Conservation (phyloP, 495 filamentous ascomycete species). For the Trichoderma erinaceum region DNA sequence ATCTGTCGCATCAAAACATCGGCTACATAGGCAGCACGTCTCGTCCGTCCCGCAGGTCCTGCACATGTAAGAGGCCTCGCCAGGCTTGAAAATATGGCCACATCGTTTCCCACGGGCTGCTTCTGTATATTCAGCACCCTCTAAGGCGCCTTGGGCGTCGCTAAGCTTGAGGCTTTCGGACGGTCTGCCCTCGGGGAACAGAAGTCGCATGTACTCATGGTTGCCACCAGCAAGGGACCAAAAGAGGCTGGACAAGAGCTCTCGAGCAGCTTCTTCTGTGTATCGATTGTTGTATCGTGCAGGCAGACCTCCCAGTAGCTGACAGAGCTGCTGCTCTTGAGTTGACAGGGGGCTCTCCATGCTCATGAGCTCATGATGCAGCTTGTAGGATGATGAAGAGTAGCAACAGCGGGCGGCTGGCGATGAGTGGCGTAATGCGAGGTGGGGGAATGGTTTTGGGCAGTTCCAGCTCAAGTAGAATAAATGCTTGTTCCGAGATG, state of each 20-base stretch:
- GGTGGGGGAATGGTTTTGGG: background rate
- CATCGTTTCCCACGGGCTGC: conserved; percentile 91
- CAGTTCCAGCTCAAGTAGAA: background rate
- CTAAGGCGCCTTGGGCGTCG: conserved; percentile 81
- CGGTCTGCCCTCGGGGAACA: conserved; percentile 69
- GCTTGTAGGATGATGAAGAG: background rate
- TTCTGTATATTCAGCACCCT: conserved; percentile 91
- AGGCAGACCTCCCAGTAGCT: conserved; percentile 67
- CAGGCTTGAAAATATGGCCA: conserved; percentile 89
- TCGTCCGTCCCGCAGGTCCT: conserved; percentile 86
- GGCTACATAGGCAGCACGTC: conserved; percentile 78
- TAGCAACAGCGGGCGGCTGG: background rate
- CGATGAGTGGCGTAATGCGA: background rate
- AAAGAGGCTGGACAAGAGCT: conserved; percentile 74
- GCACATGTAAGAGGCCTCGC: conserved; percentile 90
- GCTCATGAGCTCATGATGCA: conserved; percentile 17
- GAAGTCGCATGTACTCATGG: conserved; percentile 60
- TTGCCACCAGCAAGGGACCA: conserved; percentile 71
- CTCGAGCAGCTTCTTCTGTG: conserved; percentile 56
- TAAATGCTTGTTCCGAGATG: background rate
- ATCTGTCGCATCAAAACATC: conserved; percentile 92
- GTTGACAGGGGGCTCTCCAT: conserved; percentile 53
- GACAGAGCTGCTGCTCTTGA: conserved; percentile 74
- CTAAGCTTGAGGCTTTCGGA: conserved; percentile 66
- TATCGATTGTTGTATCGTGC: conserved; percentile 64